These are phyloP conservation scores for Microcera coccophila DNA, from an alignment of 2,329 filamentous ascomycete genomes.

Conservation along the genomic window DNA sequence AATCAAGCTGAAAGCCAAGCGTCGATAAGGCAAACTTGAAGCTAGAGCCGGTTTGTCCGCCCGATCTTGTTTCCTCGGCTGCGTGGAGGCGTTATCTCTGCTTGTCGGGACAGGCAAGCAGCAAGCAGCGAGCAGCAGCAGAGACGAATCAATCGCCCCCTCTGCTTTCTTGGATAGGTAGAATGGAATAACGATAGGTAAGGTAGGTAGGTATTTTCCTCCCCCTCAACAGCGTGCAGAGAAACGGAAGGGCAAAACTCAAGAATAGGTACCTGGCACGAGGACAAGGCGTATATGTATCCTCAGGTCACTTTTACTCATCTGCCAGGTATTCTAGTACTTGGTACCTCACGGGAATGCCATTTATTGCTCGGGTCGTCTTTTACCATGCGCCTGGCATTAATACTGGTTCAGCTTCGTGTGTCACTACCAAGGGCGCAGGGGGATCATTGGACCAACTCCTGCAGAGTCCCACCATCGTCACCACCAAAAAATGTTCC, in stretches of 20 bases:
- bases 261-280: constrained; percentile 6
- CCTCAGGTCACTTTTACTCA: constrained; percentile 9
- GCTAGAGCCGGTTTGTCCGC: neutral
- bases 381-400: neutral
- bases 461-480: no score
- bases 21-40: neutral
- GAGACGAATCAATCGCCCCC: neutral
- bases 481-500: neutral
- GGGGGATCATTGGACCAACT: neutral
- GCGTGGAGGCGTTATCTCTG: neutral
- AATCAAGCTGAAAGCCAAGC: neutral
- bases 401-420: neutral
- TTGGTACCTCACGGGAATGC: neutral
- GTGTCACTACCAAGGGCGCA: no score
- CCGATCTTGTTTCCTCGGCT: neutral
- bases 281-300: constrained; percentile 10
- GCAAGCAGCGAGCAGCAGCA: no score
- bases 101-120: neutral
- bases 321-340: neutral
- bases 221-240: no score
- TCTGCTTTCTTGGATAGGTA: neutral
- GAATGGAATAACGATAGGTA: neutral
- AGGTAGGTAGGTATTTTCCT: no score
- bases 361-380: neutral
- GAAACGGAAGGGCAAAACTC: constrained; percentile 4